Evolutionary conservation across 1,284 basidiomycete genomes (phyloP).

Genomic region (Earliella scabrosa): DNA sequence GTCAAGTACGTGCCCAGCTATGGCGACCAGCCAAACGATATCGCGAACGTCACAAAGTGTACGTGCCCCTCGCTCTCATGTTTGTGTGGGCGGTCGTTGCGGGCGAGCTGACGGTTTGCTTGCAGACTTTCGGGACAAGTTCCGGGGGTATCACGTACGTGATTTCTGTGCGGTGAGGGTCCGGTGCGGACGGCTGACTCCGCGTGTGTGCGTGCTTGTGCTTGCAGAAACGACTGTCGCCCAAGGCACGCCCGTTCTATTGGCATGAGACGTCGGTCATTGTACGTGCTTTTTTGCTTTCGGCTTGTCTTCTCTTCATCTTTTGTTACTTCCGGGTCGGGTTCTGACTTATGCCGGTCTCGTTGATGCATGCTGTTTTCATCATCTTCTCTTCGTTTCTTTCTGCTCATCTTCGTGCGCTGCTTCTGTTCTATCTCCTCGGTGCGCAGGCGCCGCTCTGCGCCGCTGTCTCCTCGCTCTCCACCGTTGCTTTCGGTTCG

Average conservation of each 20-base stretch:
- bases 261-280: conserved; percentile 40
- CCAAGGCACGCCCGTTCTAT: conserved; percentile 35
- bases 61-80: conserved; percentile 9
- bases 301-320: background rate
- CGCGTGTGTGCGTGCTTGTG: background rate
- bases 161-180: background rate
- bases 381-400: too few relatives aligned
- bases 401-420: too few relatives aligned
- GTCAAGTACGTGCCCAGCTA: conserved; percentile 66
- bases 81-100: background rate
- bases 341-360: too few relatives aligned
- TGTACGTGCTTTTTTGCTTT: conserved; percentile 23
- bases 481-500: too few relatives aligned
- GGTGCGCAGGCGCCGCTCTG: too few relatives aligned
- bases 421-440: too few relatives aligned
- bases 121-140: conserved; percentile 38
- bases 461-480: too few relatives aligned
- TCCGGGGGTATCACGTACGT: conserved; percentile 38
- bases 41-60: conserved; percentile 38
- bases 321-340: background rate
- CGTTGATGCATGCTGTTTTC: too few relatives aligned
- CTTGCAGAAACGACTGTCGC: conserved; percentile 36
- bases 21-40: conserved; percentile 63
- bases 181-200: too few relatives aligned
- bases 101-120: background rate